Base-by-base conservation (phyloP, 2,329 filamentous ascomycete genomes). In the Corynespora cassiicola region DNA sequence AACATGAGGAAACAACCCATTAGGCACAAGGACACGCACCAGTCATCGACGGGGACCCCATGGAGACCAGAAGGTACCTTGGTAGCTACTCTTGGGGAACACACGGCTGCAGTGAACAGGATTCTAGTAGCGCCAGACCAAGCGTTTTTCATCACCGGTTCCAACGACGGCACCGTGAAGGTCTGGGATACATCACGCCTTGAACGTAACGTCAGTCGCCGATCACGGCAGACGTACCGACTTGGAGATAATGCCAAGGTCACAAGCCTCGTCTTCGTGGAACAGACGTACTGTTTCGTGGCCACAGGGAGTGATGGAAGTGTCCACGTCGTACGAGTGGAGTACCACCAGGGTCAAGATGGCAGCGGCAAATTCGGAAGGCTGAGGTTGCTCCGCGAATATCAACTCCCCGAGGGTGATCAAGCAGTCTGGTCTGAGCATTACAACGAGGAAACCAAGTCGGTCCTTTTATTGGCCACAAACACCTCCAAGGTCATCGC, bases 101-200 rank as follows among this genome's bases (percentile, higher is more conserved):
- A 99, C 62, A 84, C 78, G 18, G 89, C 84, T 0, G 81, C 88
- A 6, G 82, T 97, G 49, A 96, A 87, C 58, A 83, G 91, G 7
- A 82, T 97, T 8, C 76, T 87, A 2, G 82, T 90, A 6, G 86
- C 94, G 2, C 90, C 92, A 1, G 94, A 99, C 61, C 92, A 99
- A 64, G 75, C 85, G 4, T 99, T 99, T 71, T 99, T 99, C 68
- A 79, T 96, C 39, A 97, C 94, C 1, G 92, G 85, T 6, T 92
- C 91, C 7, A 89, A 96, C 58, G 94, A 99, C 67, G 89, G 94
- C 3, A 84, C 81, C 6, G 88, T 96, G 39, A 95, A 89, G 61
- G 80, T 99, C 5, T 99, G 94, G 94, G 94, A 99, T 69, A 87
- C 90, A 17, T 85, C 84, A 17, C 81, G 94, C 16, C 77, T 99